Base-by-base conservation (phyloP, 2,329 filamentous ascomycete genomes). In the Penicillium sp. region DNA sequence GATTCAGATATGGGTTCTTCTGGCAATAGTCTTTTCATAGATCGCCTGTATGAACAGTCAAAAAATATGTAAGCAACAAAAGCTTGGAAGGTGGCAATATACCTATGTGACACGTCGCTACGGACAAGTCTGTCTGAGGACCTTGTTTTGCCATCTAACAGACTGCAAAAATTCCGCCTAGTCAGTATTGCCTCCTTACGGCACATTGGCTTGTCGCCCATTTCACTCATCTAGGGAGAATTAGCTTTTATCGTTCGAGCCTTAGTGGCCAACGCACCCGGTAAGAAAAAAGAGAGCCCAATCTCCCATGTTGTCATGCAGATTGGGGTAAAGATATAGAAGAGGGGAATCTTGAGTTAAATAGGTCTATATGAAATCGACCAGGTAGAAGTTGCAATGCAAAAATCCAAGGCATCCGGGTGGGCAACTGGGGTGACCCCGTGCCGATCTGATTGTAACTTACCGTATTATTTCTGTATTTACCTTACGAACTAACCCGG, bases 91-190 rank as follows among this genome's bases (percentile, higher is more conserved):
- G 11, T 15, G 15, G 7, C 16, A n/a, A 55, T 43, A 10, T 40
- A 29, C 53, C 48, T 56, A n/a, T 49, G 41, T 40, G 53, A 46
- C 48, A 46, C 49, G 40, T 40, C 39, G n/a, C 50, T 27, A 31
- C 11, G 36, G 16, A 43, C 36, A 19, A 50, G 13, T 49, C 15
- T 34, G 23, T 52, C 21, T 25, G 53, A 21, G 33, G 52, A 15
- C 23, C 40, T 34, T 27, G 51, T 25, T 29, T 46, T 52, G 27
- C 48, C 48, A 52, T 36, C 31, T 21, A 52, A 15, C 31, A 23
- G 27, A 13, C 31, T 25, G 27, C 29, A 34, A 16, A 49, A n/a
- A 50, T 16, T 31, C 11, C n/a, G 8, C 39, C 33, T 19, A 10
- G 31, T 50, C 40, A 8, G 38, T 16, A 33, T 19, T 25, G n/a